phyloP scores from a whole-genome alignment of 106 monocot species.

The Narthecium ossifragum region DNA sequence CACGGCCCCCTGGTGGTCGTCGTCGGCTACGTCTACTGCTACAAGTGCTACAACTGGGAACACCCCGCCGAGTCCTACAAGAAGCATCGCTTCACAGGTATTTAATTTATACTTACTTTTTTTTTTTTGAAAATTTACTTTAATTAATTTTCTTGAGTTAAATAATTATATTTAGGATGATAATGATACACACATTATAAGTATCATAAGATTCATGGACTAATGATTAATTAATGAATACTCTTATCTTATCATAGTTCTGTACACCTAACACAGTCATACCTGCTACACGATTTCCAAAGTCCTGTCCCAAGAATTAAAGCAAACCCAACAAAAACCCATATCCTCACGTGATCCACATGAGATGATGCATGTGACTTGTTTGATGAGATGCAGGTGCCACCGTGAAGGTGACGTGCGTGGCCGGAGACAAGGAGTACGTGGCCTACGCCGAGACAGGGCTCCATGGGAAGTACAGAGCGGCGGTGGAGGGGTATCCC shows the following conservation, averaged over 20 bases:
- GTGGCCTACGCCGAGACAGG: conserved; percentile 12
- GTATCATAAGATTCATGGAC: background rate
- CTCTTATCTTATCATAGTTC: background rate
- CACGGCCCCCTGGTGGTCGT: no score
- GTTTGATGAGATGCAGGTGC: conserved; percentile 6
- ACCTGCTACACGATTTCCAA: background rate
- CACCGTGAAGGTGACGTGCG: conserved; percentile 16
- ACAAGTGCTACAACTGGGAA: conserved; percentile 3
- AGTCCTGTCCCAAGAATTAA: background rate
- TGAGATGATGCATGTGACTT: background rate
- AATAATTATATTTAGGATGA: no score
- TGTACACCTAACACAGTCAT: background rate
- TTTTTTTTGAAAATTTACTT: no score
- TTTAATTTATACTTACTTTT: background rate
- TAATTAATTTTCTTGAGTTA: no score
- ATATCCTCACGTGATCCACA: background rate
- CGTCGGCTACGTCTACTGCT: conserved; percentile 1
- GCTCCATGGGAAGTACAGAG: conserved; percentile 15
- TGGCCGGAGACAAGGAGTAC: background rate
- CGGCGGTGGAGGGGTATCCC: conserved; percentile 6
- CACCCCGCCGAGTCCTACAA: background rate
- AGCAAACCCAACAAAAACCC: background rate
- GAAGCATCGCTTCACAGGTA: background rate
- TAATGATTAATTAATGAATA: background rate
- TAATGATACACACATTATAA: no score